phyloP scores from a whole-genome alignment of 2,329 filamentous ascomycete species.

The Fusarium devonianum region DNA sequence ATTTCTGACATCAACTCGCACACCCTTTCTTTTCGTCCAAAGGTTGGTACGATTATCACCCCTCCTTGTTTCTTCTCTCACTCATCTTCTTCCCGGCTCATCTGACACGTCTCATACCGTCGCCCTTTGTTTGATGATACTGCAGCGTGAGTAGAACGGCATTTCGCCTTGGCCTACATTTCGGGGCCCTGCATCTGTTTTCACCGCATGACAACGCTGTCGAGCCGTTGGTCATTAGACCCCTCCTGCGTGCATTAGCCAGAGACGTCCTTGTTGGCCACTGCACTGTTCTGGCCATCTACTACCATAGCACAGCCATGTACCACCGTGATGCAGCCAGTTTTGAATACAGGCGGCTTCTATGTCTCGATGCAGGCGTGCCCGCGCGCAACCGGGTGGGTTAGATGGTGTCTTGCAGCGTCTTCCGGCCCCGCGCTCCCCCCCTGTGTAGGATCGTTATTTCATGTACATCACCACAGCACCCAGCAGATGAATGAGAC shows the following conservation, averaged over 20 bases:
- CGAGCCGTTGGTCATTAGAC: slow-evolving; percentile 21
- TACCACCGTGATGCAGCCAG: slow-evolving; percentile 19
- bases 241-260: slow-evolving; percentile 26
- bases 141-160: slow-evolving; percentile 17
- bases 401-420: slow-evolving; percentile 37
- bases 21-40: slow-evolving; percentile 13
- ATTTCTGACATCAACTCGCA: slow-evolving; percentile 8
- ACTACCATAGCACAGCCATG: too few relatives aligned
- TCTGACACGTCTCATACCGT: slow-evolving; percentile 32
- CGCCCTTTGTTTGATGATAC: slow-evolving; percentile 17
- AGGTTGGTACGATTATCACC: not conserved
- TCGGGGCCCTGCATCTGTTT: slow-evolving; percentile 30
- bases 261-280: slow-evolving; percentile 35
- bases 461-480: slow-evolving; percentile 29
- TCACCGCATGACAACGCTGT: slow-evolving; percentile 35
- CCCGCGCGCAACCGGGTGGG: slow-evolving; percentile 38
- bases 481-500: slow-evolving; percentile 23
- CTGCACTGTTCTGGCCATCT: too few relatives aligned
- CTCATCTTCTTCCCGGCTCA: slow-evolving; percentile 24
- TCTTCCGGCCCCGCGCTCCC: slow-evolving; percentile 28
- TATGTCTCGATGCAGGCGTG: slow-evolving; percentile 36
- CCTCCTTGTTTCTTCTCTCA: too few relatives aligned
- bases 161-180: slow-evolving; percentile 25
- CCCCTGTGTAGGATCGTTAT: too few relatives aligned
- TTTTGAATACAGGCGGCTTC: slow-evolving; percentile 23